phyloP scores from a whole-genome alignment of 192 early-diverging fungal genomes.

The Mortierella claussenii region DNA sequence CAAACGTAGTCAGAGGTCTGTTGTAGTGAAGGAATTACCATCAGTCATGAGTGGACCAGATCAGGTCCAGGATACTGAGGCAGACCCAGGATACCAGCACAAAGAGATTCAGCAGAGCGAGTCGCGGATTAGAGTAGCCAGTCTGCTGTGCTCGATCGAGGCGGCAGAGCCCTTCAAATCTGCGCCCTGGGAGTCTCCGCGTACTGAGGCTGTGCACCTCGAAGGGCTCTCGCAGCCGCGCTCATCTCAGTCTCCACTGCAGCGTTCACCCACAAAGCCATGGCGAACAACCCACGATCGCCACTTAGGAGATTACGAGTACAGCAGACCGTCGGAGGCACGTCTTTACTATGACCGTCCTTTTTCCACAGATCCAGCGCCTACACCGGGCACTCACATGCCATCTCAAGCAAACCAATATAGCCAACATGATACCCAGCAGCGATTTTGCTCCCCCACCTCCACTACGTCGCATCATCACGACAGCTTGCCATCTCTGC shows the following conservation, averaged over 20 bases:
- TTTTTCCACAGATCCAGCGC: not conserved
- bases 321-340: not conserved
- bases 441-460: no score
- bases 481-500: not conserved
- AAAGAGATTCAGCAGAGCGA: constrained; percentile 11
- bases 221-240: constrained; percentile 12
- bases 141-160: constrained; percentile 38
- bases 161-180: constrained; percentile 5
- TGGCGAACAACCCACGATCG: not conserved
- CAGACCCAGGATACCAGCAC: not conserved
- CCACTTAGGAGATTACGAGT: not conserved
- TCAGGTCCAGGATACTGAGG: constrained; percentile 13
- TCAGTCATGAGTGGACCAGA: constrained; percentile 14
- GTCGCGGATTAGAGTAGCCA: constrained; percentile 23
- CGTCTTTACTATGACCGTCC: not conserved
- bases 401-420: not conserved
- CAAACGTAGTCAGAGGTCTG: not conserved
- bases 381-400: not conserved
- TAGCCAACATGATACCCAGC: not conserved
- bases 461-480: not conserved
- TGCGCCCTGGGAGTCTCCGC: constrained; percentile 14
- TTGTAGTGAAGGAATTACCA: not conserved
- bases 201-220: constrained; percentile 16
- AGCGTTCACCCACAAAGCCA: not conserved
- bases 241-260: not conserved